Percentiles rank a stretch among this genome's conserved stretches.
Evolutionary conservation across 2,329 filamentous ascomycete genomes (phyloP).

Genomic region (Fusarium oxysporum): DNA sequence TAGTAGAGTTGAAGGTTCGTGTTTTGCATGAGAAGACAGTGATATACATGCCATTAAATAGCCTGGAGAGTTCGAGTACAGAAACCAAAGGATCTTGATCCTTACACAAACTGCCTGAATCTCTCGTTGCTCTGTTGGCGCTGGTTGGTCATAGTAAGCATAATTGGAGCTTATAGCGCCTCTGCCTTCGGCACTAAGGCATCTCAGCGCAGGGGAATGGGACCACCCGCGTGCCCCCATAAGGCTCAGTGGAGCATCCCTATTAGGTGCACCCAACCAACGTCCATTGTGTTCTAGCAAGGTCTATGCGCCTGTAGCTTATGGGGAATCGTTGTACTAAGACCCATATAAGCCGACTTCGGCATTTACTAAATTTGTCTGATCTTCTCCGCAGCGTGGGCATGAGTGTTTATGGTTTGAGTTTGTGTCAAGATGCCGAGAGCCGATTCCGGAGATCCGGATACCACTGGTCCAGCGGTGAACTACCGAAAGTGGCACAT

Average conservation of each 20-base stretch:
- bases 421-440: neutral
- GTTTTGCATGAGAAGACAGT: no score
- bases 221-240: neutral
- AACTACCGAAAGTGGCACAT: neutral
- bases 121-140: no score
- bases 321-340: neutral
- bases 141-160: no score
- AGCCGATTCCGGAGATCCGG: neutral
- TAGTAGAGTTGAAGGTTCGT: no score
- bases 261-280: neutral
- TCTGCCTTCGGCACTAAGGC: neutral
- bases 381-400: neutral
- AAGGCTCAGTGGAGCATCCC: neutral
- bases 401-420: neutral
- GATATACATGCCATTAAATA: no score
- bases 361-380: fast-evolving
- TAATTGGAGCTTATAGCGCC: neutral
- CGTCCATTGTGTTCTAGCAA: fast-evolving
- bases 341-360: neutral
- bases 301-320: neutral
- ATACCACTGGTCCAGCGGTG: neutral
- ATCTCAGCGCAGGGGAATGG: neutral
- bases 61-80: no score
- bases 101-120: no score
- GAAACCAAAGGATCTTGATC: no score